Conservation (phyloP, 1,284 basidiomycete genomes). For the Apiotrichum porosum region DNA sequence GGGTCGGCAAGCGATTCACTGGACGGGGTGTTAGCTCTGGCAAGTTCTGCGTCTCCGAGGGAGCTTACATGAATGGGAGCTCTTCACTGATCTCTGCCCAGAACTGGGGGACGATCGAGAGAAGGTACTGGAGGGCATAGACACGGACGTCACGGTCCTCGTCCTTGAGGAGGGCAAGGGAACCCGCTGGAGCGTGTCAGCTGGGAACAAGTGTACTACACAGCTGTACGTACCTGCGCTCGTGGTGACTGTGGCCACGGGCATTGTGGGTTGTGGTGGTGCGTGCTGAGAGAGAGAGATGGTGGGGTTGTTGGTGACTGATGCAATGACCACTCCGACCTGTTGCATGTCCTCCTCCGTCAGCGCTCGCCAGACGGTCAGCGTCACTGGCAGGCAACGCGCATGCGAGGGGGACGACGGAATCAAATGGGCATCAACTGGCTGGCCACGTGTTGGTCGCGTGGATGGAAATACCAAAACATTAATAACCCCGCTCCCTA, state of each 20-base stretch:
- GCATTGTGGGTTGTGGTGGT: constrained; percentile 24
- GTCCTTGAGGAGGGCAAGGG: constrained; percentile 81
- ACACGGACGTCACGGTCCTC: constrained; percentile 75
- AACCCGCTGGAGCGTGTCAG: constrained; percentile 61
- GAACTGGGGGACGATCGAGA: constrained; percentile 79
- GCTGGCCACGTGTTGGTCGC: too few relatives aligned
- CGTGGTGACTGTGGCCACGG: constrained; percentile 40
- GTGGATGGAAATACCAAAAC: background rate
- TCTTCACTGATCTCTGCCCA: constrained; percentile 98
- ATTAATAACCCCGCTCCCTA: too few relatives aligned
- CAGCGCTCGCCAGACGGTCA: too few relatives aligned
- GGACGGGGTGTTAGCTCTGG: constrained; percentile 2
- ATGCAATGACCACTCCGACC: background rate
- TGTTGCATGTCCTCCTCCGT: too few relatives aligned
- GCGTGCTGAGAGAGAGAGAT: constrained; percentile 1
- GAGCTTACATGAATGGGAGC: constrained; percentile 72
- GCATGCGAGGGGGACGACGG: too few relatives aligned
- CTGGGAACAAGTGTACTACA: background rate
- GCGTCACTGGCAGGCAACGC: background rate
- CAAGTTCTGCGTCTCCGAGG: background rate
- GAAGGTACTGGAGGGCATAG: constrained; percentile 79
- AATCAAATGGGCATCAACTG: too few relatives aligned
- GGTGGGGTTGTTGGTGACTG: background rate
- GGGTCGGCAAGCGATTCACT: constrained; percentile 85
- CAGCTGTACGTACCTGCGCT: constrained; percentile 31